Base-by-base conservation (phyloP, 768 basidiomycete species). In the Suillus weaverae region DNA sequence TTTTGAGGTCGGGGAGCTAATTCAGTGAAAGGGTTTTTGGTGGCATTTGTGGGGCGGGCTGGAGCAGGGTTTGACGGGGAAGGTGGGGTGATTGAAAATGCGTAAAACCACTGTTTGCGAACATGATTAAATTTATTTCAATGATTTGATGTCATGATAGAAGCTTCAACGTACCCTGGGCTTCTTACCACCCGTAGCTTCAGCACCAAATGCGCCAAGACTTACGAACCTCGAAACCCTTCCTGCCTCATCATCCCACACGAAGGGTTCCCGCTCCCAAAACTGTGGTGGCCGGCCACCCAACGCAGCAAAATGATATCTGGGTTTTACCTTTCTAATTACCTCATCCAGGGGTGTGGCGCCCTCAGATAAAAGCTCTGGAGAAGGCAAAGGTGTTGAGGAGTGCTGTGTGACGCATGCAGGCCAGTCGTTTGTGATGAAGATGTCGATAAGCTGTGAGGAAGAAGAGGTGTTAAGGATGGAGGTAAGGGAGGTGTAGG, bases 231-330 rank as follows among this genome's bases (percentile, higher is more conserved):
- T 83, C 36, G 89, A 86, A 46, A 91, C 78, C 38, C 93, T 84
- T 22, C 81, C 84, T 33, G 80, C 79, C 60, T 89, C 88, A 41
- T 88, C 89, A 50, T 86, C 85, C 95, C 95, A 98, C 5, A 85
- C 74, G 73, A 89, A 97, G 1, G 97, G 96, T 65, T 98, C 95
- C 61, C 96, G 81, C 75, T 99, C 97, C 95, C 96, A 99, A 74
- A 97, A 99, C 61, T 83, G 84, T 0, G 91, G 83, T 16, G 85
- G 84, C n/a, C 81, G 77, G 0, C 88, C 87, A 16, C 85, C 87
- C 10, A 82, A 81, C 57, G 85, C 84, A 26, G 90, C 85, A 72
- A 99, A 93, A 70, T 96, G 89, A 78, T 99, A 99, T 59, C 92
- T 85, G 2, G 97, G 95, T 70, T 89, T 90, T 32, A 84, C 86